Evolutionary conservation across 208 protist species (phyloP).

Genomic region (Sergeia podlipaevii): DNA sequence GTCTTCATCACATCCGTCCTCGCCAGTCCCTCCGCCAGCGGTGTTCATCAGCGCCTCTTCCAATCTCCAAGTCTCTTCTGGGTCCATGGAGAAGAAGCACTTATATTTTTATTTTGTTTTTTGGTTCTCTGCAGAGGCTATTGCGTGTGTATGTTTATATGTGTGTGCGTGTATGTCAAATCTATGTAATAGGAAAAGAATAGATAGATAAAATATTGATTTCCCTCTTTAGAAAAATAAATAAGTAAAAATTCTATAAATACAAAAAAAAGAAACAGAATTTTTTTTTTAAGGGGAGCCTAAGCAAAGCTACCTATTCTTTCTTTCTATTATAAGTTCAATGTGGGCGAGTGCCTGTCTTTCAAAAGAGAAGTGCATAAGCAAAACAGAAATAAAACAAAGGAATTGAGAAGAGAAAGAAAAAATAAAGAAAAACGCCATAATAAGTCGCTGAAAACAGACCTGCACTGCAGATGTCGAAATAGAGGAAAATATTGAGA

Average conservation of each 20-base stretch:
- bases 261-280: slow-evolving; percentile 4
- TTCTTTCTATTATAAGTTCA: too few species aligned
- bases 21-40: background rate
- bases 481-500: background rate
- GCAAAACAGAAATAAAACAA: background rate
- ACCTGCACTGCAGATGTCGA: too few species aligned
- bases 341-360: too few species aligned
- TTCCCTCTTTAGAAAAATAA: slow-evolving; percentile 7
- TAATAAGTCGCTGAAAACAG: background rate
- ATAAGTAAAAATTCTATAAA: background rate
- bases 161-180: slow-evolving; percentile 1
- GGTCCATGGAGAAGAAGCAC: slow-evolving; percentile 6
- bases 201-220: slow-evolving; percentile 11
- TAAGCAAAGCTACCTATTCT: too few species aligned
- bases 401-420: slow-evolving; percentile 1
- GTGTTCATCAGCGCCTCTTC: background rate
- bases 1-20: slow-evolving; percentile 6
- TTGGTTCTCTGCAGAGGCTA: background rate
- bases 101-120: background rate
- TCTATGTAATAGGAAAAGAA: slow-evolving; percentile 6
- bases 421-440: slow-evolving; percentile 6
- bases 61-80: slow-evolving; percentile 5
- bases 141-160: background rate
- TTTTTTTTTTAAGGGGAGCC: too few species aligned
- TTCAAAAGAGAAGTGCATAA: background rate